Conservation (phyloP, 1,284 basidiomycete species). For the Ceratobasidium sp. region DNA sequence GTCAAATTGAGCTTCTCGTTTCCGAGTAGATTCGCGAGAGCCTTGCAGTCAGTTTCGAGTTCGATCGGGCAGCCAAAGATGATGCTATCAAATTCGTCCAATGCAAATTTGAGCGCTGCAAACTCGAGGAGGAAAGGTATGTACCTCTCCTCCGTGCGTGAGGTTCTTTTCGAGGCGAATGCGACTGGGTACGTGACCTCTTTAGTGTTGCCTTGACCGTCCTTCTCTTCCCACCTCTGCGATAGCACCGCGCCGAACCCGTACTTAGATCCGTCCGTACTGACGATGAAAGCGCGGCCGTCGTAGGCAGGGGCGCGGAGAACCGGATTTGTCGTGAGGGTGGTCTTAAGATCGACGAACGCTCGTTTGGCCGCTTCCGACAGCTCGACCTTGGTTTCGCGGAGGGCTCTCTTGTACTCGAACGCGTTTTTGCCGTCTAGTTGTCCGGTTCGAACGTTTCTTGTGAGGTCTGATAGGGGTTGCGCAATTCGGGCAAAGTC, state of each 20-base stretch:
- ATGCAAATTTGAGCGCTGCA: slow-evolving; percentile 43
- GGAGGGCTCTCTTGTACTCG: slow-evolving; percentile 38
- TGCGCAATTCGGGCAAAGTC: slow-evolving; percentile 39
- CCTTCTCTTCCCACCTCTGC: slow-evolving; percentile 1
- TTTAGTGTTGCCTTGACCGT: not conserved
- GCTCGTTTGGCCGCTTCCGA: slow-evolving; percentile 45
- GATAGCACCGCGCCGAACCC: slow-evolving; percentile 49
- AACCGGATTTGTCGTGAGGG: slow-evolving; percentile 49
- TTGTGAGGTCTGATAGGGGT: slow-evolving; percentile 48
- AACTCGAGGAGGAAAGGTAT: too few species aligned
- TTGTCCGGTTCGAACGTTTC: slow-evolving; percentile 17
- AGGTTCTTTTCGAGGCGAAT: slow-evolving; percentile 14
- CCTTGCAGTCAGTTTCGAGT: slow-evolving; percentile 45
- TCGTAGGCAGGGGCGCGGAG: slow-evolving; percentile 48
- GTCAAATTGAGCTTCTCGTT: slow-evolving; percentile 35
- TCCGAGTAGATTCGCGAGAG: slow-evolving; percentile 41
- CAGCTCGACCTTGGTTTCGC: slow-evolving; percentile 45
- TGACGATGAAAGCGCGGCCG: slow-evolving; percentile 49
- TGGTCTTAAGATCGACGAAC: slow-evolving; percentile 48
- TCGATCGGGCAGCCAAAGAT: slow-evolving; percentile 42
- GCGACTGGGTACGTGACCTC: slow-evolving; percentile 40
- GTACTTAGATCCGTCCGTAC: slow-evolving; percentile 50
- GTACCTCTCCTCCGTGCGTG: too few species aligned
- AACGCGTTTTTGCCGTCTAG: not conserved
- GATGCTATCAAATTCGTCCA: slow-evolving; percentile 42